Evolutionary conservation across 1,139 yeast species (phyloP), one percentile per base, ranked within the genome.

Genomic region (Scheffersomyces cryptocercus): DNA sequence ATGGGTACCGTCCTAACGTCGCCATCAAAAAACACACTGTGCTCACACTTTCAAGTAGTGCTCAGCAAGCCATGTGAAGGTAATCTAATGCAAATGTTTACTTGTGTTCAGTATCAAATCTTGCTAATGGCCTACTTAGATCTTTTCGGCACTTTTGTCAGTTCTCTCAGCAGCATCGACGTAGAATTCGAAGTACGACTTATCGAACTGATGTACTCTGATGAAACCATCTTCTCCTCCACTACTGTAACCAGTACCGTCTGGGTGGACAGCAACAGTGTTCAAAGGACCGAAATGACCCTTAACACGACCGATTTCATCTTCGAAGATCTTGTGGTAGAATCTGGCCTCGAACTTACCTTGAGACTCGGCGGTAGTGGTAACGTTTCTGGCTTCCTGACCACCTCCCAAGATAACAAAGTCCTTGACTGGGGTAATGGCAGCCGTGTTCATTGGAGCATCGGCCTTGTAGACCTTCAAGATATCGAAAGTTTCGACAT

Each of bases 221-320:
- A 93, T 87, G 60, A 84, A 88, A 68, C 98, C 99, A 75, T 93
- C 99, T 78, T 93, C 99, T 63, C 97, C 96, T 46, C 99, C 99
- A 53, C 96, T 85, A 29, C 95, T 93, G 68, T 88, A 93, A 38
- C 95, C 88, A 37, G 86, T 81, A 46, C 99, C 99, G 59, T 84
- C 87, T 48, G 99, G 99, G 68, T 90, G 97, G 44, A 89, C 88
- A 35, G 97, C 96, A 51, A 95, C 79, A 51, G 89, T 84, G 73
- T 95, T 93, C 62, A 93, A 81, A 40, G 99, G 99, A 77, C 99
- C 99, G 79, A 93, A 93, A 75, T 95, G 99, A 48, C 99, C 99
- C 71, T 88, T 88, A 45, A 93, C 95, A 71, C 97, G 85, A 54
- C 99, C 99, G 58, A 93, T 84, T 67, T 91, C 98, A 64, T 93